Evolutionary conservation across 805 yeast genomes (phyloP), one percentile per base, ranked within the genome.

Genomic region (Ogataea nonfermentans): DNA sequence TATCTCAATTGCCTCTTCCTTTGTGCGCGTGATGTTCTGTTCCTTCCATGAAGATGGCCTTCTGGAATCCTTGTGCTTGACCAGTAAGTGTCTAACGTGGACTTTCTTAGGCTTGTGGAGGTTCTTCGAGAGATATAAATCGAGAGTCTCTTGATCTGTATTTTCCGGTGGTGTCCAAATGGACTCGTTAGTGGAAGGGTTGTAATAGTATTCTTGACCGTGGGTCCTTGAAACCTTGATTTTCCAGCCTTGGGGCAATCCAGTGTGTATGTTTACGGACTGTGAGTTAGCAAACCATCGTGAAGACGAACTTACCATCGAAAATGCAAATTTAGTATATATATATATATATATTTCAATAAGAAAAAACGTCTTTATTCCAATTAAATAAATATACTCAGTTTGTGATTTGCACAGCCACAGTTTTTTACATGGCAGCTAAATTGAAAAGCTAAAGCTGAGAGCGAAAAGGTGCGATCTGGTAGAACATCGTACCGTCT

Each of bases 111-210:
- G 86, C 44, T 70, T 72, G 34, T 68, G 70, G 19, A 62, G 53
- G 33, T 60, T 51, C 43, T 60, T 62, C 30, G 70, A 65, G 46
- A 86, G 63, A 63, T 85, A 86, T 11, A 64, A 65, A 27, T 74
- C 68, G 43, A 91, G 69, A 50, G 70, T 67, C 1, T 63, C 78
- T 11, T 71, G 57, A 51, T 93, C 84, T 2, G 95, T 79, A 3
- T 91, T 96, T 35, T 68, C 76, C 3, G 99, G 99, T 9, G 95
- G 85, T 40, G 82, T 90, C 99, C 99, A 93, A 26, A 79, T 71
- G 0, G 96, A 84, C 57, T 81, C 81, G 32, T 78, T 73, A 2
- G 89, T 79, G 29, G 71, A 70, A 20, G 79, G 76, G 57, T 90
- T 79, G 65, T 74, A 81, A 63, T 70, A 93, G 66, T 93, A 93